phyloP scores from a whole-genome alignment of 805 yeast genomes.

The Candida fluviatilis region DNA sequence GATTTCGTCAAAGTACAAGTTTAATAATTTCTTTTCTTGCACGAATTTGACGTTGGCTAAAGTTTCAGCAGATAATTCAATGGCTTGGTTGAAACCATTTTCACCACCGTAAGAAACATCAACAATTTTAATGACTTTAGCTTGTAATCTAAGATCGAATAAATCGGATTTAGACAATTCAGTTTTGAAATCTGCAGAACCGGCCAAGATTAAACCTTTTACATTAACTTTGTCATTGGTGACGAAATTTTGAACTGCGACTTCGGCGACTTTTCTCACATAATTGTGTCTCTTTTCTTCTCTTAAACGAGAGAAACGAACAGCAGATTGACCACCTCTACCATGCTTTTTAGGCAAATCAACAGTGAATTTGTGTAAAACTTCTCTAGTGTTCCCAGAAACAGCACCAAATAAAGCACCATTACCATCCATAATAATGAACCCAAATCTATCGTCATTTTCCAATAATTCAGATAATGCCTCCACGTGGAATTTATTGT shows the following conservation, averaged over 20 bases:
- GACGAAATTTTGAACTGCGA: constrained; percentile 94
- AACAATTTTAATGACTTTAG: constrained; percentile 85
- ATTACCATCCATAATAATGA: constrained; percentile 99
- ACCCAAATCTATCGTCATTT: constrained; percentile 94
- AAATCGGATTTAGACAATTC: constrained; percentile 90
- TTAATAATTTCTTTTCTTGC: constrained; percentile 94
- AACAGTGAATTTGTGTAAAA: constrained; percentile 89
- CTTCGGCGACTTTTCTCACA: constrained; percentile 97
- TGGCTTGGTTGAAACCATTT: constrained; percentile 99
- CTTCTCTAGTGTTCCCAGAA: constrained; percentile 95
- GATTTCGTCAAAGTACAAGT: constrained; percentile 91
- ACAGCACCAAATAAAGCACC: constrained; percentile 95
- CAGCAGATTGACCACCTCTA: constrained; percentile 99
- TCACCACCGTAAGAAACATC: constrained; percentile 99
- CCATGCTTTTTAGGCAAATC: constrained; percentile 99
- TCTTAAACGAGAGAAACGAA: constrained; percentile 98
- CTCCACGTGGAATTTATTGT: constrained; percentile 97
- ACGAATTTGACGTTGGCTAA: constrained; percentile 95
- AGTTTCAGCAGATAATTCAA: constrained; percentile 95
- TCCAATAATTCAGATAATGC: constrained; percentile 91
- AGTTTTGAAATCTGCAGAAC: constrained; percentile 98
- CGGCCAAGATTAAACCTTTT: constrained; percentile 93
- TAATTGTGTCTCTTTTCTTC: constrained; percentile 99
- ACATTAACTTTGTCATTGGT: constrained; percentile 93
- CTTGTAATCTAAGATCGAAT: constrained; percentile 85